Evolutionary conservation across 2,329 filamentous ascomycete genomes (phyloP), one percentile per base, ranked within the genome.

Genomic region (Lojkania enalia): DNA sequence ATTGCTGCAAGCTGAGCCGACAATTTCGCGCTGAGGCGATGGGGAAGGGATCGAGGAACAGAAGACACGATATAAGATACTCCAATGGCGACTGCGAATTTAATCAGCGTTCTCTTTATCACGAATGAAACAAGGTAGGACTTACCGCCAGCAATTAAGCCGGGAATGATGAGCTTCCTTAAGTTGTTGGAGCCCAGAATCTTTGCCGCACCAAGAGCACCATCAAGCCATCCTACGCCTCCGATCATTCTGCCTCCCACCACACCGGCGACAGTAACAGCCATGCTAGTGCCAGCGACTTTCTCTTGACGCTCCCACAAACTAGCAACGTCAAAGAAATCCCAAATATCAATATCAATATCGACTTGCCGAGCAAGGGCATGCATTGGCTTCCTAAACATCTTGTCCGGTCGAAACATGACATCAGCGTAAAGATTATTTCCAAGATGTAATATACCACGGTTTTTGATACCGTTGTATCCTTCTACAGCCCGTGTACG

Each of bases 231-330:
- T 39, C 87, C 85, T 57, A 87, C 84, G 50, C 90, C 87, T 48
- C 91, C 90, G 29, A 99, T 75, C 62, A 94, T 78, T 36, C 90
- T 82, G 37, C 87, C 83, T 44, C 92, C 90, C 3, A 97, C 77
- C 2, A 95, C 89, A 44, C 90, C 91, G 7, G 88, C 88, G 25
- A 96, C 81, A 1, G 94, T 99, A 63, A 99, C 79, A 4, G 92
- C 94, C 86, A 99, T 91, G 52, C 94, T 88, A 2, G 91, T 95
- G 29, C 92, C 90, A 4, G 92, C 91, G 44, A 95, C 79, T 77
- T 97, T 99, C 71, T 99, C 94, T 67, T 97, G 92, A 42, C 85
- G 81, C 63, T 96, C 90, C 74, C 95, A 80, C 4, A 97, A 73
- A 9, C 84, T 87, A 14, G 84, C 79, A 69, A 90, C 78, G 69